Evolutionary conservation across 2,329 filamentous ascomycete genomes (phyloP).

Genomic region (Trichoderma brevicompactum): DNA sequence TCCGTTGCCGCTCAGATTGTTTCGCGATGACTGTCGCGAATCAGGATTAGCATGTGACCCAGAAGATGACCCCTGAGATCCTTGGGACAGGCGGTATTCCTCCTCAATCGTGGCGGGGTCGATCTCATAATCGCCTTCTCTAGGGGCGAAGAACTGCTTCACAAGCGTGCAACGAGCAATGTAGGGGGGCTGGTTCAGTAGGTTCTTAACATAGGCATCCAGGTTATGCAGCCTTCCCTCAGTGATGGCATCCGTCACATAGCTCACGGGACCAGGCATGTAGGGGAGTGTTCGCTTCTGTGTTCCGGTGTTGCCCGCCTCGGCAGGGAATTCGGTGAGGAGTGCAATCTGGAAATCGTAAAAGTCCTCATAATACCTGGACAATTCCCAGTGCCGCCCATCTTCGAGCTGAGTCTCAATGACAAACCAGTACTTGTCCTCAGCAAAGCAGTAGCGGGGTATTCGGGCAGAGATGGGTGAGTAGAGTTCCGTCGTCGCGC

Average conservation of each 20-base stretch:
- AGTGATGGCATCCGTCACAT: conserved; percentile 97
- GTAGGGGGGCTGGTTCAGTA: conserved; percentile 80
- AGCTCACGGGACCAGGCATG: conserved; percentile 97
- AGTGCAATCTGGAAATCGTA: conserved; percentile 98
- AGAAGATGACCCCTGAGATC: conserved; percentile 68
- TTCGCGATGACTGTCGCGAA: conserved; percentile 68
- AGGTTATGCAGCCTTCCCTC: conserved; percentile 90
- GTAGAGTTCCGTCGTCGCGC: conserved; percentile 61
- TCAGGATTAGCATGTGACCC: conserved; percentile 63
- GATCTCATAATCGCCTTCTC: conserved; percentile 91
- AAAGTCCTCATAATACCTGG: conserved; percentile 96
- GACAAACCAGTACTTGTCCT: conserved; percentile 94
- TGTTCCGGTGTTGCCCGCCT: conserved; percentile 82
- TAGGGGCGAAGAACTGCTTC: conserved; percentile 86
- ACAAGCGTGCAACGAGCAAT: conserved; percentile 85
- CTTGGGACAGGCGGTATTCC: conserved; percentile 75
- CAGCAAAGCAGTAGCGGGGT: conserved; percentile 90
- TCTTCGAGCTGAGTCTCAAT: conserved; percentile 92
- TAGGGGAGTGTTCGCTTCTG: conserved; percentile 86
- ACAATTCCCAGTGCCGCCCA: conserved; percentile 88
- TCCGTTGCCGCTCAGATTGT: conserved; percentile 62
- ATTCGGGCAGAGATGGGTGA: conserved; percentile 84
- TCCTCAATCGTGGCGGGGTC: conserved; percentile 75
- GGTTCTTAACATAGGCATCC: conserved; percentile 92
- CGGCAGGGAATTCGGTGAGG: conserved; percentile 86